Evolutionary conservation across 345 rosid genomes (phyloP).

Genomic region (Cardiospermum halicacabum): DNA sequence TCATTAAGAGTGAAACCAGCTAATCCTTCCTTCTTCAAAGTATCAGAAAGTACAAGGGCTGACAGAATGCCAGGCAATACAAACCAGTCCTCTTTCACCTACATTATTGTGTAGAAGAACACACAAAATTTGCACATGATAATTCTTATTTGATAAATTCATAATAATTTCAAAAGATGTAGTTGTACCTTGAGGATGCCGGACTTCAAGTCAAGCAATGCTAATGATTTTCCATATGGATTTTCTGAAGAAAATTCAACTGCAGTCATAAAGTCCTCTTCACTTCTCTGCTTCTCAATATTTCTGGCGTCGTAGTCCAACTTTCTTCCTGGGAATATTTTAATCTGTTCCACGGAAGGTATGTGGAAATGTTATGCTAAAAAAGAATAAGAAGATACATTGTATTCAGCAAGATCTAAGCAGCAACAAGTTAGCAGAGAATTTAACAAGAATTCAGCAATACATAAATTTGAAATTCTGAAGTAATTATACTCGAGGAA

Average conservation of each 20-base stretch:
- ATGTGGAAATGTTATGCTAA: conserved; percentile 5
- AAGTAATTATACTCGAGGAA: neutral
- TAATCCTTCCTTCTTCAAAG: conserved; percentile 41
- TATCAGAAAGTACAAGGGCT: conserved; percentile 57
- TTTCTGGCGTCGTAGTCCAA: conserved; percentile 66
- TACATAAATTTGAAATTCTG: no score
- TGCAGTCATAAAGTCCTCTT: conserved; percentile 63
- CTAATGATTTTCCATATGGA: conserved; percentile 87
- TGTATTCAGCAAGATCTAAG: neutral
- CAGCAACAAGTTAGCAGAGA: neutral
- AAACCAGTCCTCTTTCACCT: conserved; percentile 72
- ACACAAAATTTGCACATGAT: conserved; percentile 4
- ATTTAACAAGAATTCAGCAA: neutral
- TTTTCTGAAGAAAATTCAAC: conserved; percentile 66
- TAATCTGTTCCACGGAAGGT: conserved; percentile 47
- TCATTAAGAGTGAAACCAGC: conserved; percentile 18
- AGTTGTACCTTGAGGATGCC: conserved; percentile 53
- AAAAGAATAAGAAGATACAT: neutral
- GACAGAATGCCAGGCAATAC: conserved; percentile 53
- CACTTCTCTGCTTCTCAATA: conserved; percentile 39
- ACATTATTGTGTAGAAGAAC: conserved; percentile 17
- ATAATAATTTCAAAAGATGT: neutral
- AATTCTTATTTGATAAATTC: conserved; percentile 4
- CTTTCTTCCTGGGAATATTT: conserved; percentile 56
- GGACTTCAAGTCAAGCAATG: conserved; percentile 66